phyloP scores from a whole-genome alignment of 1,139 yeast species.

The Pichia sp. region DNA sequence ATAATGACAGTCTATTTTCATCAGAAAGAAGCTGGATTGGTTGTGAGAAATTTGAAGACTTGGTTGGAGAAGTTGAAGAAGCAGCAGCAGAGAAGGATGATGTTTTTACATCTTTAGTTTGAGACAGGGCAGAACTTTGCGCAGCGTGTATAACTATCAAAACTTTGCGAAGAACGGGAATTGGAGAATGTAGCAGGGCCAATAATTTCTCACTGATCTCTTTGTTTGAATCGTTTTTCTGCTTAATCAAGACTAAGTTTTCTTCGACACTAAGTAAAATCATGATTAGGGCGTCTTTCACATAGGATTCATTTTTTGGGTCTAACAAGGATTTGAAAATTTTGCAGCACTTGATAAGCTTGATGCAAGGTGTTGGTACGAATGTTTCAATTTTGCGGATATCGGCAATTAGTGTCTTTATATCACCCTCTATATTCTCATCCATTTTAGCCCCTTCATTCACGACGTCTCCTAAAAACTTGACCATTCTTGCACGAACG shows the following conservation, averaged over 20 bases:
- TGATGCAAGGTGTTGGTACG: slow-evolving; percentile 26
- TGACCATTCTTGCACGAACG: slow-evolving; percentile 11
- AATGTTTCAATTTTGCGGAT: slow-evolving; percentile 20
- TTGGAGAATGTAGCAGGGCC: slow-evolving; percentile 10
- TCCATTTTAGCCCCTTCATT: slow-evolving; percentile 12
- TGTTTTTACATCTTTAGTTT: background rate
- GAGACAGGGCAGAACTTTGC: slow-evolving; percentile 12
- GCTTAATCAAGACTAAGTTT: slow-evolving; percentile 17
- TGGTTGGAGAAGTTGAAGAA: background rate
- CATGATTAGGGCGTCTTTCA: slow-evolving; percentile 23
- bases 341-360: slow-evolving; percentile 25
- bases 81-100: background rate
- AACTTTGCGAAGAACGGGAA: slow-evolving; percentile 22
- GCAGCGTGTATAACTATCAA: slow-evolving; percentile 16
- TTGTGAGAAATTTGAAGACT: slow-evolving; percentile 8
- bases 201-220: slow-evolving; percentile 2
- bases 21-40: slow-evolving; percentile 23
- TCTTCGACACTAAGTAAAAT: slow-evolving; percentile 23
- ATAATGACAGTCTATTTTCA: slow-evolving; percentile 28
- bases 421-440: slow-evolving; percentile 1
- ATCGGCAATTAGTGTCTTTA: background rate
- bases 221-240: slow-evolving; percentile 7
- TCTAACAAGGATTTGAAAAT: slow-evolving; percentile 25
- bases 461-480: slow-evolving; percentile 13
- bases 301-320: slow-evolving; percentile 19